Base-by-base conservation (phyloP, 2,329 filamentous ascomycete genomes). In the Cercospora sp. region DNA sequence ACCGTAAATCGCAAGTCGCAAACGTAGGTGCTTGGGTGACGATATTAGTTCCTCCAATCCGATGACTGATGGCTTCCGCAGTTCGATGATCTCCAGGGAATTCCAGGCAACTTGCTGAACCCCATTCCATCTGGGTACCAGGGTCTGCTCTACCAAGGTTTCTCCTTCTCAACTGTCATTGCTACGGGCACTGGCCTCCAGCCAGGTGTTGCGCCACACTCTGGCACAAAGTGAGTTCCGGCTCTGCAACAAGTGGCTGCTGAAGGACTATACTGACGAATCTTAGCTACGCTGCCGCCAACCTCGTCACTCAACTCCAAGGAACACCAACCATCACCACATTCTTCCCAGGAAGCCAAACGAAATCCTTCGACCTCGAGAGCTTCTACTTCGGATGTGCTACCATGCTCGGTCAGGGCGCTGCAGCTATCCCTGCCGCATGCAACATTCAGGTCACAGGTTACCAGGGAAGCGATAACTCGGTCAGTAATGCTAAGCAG, bases 361-460 rank as follows among this genome's bases (percentile, higher is more conserved):
- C 23, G 12, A 28, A 39, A 16, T 60, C 58, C 8, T 65, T 65
- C 63, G 33, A 55, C 30, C 63, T 65, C 53, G 31, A 65, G 53
- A 65, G 63, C 53, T 65, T 65, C 57, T 65, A 65, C 63, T 65
- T 65, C 36, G 63, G 53, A 8, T 65, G 63, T 30, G 63, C 42
- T 12, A 20, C 31, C 55, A 18, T 23, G 58, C 33, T 45, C 58
- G 58, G 30, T 9, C 16, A 39, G 36, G 58, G 58, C 3, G 58
- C 58, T 18, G 58, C 58, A 42, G 58, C 63, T 31, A 2, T 65
- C 9, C 63, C 63, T 18, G n/a, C 53, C 2, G 30, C 31, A 10
- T 65, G 63, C 33, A 55, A 65, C 23, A 39, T 65, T 9, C 33
- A 51, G 8, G 28, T 65, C 63, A 65, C 63, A 9, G 63, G 63